These are phyloP conservation scores for Clathrospora elynae DNA, from an alignment of 2,329 filamentous ascomycete genomes.

Conservation along the genomic window DNA sequence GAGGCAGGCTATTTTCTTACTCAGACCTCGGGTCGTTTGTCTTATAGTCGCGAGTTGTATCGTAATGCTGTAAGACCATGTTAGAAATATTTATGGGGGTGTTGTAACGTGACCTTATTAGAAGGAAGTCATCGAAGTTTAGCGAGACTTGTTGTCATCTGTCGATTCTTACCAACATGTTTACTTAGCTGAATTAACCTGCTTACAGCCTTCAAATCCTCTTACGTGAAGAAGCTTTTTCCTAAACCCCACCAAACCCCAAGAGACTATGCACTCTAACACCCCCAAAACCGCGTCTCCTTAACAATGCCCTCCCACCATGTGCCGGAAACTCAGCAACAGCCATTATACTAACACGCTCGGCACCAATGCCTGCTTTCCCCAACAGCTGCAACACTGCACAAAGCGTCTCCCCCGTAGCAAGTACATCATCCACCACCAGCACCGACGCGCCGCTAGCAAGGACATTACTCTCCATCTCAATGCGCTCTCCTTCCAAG, in stretches of 20 bases:
- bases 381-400: conserved; percentile 58
- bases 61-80: too few species aligned
- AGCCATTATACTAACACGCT: conserved; percentile 57
- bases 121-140: too few species aligned
- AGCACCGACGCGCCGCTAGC: conserved; percentile 53
- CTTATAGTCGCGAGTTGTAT: too few species aligned
- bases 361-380: conserved; percentile 50
- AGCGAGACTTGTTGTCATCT: too few species aligned
- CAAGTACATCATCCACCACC: conserved; percentile 66
- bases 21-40: too few species aligned
- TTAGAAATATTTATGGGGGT: too few species aligned
- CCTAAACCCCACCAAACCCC: conserved; percentile 53
- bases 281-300: conserved; percentile 55
- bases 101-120: too few species aligned
- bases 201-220: too few species aligned
- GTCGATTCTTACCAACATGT: too few species aligned
- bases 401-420: conserved; percentile 61
- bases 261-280: conserved; percentile 60
- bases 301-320: conserved; percentile 57
- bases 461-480: conserved; percentile 56
- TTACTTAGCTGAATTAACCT: too few species aligned
- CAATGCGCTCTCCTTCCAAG: conserved; percentile 47
- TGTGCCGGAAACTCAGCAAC: conserved; percentile 65
- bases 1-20: too few species aligned
- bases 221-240: too few species aligned